A percentile compares a stretch with the other conserved stretches of the same genome.
Evolutionary conservation across 1,284 basidiomycete species (phyloP).

Genomic region (Rhodofomes roseus): DNA sequence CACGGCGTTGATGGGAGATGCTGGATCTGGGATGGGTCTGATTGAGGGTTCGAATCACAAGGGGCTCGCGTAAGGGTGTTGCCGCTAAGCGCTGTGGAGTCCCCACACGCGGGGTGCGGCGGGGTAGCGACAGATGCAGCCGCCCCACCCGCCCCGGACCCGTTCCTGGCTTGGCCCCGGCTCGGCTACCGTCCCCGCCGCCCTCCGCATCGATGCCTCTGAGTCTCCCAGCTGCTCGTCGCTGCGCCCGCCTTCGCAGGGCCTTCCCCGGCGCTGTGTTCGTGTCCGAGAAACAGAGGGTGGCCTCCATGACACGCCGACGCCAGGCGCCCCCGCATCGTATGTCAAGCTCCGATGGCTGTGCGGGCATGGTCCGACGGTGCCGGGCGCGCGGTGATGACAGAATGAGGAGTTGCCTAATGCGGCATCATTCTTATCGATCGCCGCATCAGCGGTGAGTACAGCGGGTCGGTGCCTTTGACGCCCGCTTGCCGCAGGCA

Average conservation of each 20-base stretch:
- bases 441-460: background rate
- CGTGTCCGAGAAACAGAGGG: background rate
- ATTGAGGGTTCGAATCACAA: constrained; percentile 3
- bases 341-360: background rate
- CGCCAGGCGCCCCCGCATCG: background rate
- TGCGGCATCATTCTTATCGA: background rate
- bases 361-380: background rate
- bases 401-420: background rate
- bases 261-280: background rate
- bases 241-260: too few species aligned
- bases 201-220: background rate
- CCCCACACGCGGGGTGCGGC: background rate
- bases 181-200: background rate
- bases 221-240: too few species aligned
- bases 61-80: background rate
- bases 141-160: background rate
- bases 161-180: background rate
- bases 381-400: background rate
- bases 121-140: too few species aligned
- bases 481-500: background rate
- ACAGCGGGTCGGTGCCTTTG: background rate
- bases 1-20: background rate
- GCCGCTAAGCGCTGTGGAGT: constrained; percentile 1
- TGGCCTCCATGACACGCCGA: background rate
- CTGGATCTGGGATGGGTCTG: background rate